Evolutionary conservation across 1,139 yeast species (phyloP), one percentile per base, ranked within the genome.

Genomic region (Yamadazyma dendronema): DNA sequence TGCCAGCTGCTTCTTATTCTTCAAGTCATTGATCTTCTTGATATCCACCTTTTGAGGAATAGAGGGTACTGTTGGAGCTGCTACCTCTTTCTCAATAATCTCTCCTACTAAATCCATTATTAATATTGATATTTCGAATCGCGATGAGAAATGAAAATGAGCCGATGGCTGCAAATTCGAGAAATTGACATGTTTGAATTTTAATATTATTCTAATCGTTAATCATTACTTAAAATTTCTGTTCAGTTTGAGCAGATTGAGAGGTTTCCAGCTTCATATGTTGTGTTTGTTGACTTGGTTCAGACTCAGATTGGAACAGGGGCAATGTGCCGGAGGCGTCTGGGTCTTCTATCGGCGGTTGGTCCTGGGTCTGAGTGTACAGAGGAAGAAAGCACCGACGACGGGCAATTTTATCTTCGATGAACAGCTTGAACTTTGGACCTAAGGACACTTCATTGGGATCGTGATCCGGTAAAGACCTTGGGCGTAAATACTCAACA

Each of bases 31-130:
- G 74, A 77, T 26, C 81, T 81, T 30, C 53, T 40, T 38, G 17
- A 40, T 33, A 30, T 44, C 43, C 5, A 47, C 46, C 2, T 40
- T 40, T 14, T 30, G 22, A 7, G 41, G 39, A 8, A 57, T 52
- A 3, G 47, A 55, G 11, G 72, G 71, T 12, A 54, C 61, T 30
- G 53, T 54, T 0, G 74, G 71, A 2, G 62, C 61, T 15, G 49
- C 62, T 1, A 66, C 65, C 26, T 81, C 83, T 41, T 73, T 80
- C 57, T 85, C 95, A 7, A 85, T 80, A 31, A 86, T 84, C 41
- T 86, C 95, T 8, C 88, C 87, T 14, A 84, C 63, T 48, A 81
- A 66, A 57, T 84, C 85, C 92, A 84, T 84, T 3, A 22, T 32
- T 24, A 14, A 30, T 24, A 4, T 12, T 6, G 14, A 26, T 10